Evolutionary conservation across 768 basidiomycete genomes (phyloP).

Genomic region (Tremella mesenterica): DNA sequence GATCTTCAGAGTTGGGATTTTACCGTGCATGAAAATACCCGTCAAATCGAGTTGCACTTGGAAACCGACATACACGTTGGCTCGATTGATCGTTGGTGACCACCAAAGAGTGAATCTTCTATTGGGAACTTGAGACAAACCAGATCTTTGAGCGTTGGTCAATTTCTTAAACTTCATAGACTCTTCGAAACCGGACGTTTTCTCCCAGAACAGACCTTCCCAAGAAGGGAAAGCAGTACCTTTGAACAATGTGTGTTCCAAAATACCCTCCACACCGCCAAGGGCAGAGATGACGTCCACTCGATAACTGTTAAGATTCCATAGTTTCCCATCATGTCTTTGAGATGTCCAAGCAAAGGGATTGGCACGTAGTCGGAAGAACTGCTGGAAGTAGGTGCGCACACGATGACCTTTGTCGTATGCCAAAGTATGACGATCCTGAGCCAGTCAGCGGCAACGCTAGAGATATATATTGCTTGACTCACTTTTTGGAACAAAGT

Average conservation of each 20-base stretch:
- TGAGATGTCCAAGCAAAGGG: conserved; percentile 99
- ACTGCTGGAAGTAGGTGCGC: conserved; percentile 95
- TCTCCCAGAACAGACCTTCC: conserved; percentile 99
- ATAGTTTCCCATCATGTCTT: conserved; percentile 88
- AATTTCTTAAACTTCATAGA: conserved; percentile 51
- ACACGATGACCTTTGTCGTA: conserved; percentile 99
- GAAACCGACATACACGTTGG: conserved; percentile 96
- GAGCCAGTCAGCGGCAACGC: neutral
- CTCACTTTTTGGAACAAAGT: conserved; percentile 82
- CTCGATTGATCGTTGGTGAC: conserved; percentile 98
- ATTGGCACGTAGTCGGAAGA: conserved; percentile 63
- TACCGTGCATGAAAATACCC: conserved; percentile 66
- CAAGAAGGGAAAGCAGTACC: conserved; percentile 89
- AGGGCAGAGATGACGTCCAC: conserved; percentile 94
- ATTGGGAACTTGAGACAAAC: conserved; percentile 71
- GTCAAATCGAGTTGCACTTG: conserved; percentile 98
- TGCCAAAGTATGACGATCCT: conserved; percentile 85
- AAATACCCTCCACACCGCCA: conserved; percentile 51
- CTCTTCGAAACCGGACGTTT: conserved; percentile 55
- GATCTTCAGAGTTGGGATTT: conserved; percentile 78
- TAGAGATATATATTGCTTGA: conserved; percentile 6
- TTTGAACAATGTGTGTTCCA: conserved; percentile 95
- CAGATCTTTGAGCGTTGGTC: conserved; percentile 96
- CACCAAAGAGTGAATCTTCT: conserved; percentile 99
- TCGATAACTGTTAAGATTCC: conserved; percentile 96